Evolutionary conservation across 73 alveolate species (phyloP).

Genomic region (Paramecium caudatum): DNA sequence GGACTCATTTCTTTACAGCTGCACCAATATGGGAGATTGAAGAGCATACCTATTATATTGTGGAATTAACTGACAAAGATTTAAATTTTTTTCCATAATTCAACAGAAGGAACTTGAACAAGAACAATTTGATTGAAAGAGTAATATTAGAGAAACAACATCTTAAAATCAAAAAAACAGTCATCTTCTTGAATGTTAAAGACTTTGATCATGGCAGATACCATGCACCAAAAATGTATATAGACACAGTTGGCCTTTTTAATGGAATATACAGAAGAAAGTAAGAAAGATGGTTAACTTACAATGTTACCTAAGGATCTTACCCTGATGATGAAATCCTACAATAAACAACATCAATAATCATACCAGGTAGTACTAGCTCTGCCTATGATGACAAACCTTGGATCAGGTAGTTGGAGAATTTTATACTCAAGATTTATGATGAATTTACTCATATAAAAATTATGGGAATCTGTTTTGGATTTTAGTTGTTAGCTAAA

Average conservation of each 20-base stretch:
- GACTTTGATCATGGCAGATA: background rate
- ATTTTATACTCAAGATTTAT: conserved; percentile 3
- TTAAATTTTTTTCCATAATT: background rate
- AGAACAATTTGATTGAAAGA: background rate
- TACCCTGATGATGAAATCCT: background rate
- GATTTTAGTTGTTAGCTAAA: conserved; percentile 15
- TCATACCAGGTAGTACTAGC: conserved; percentile 56
- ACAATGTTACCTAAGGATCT: conserved; percentile 4
- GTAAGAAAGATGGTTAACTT: conserved; percentile 21
- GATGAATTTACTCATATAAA: background rate
- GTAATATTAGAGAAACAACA: conserved; percentile 9
- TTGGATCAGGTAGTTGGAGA: conserved; percentile 1
- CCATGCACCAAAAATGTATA: conserved; percentile 24
- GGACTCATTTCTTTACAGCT: conserved; percentile 47
- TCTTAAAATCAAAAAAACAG: background rate
- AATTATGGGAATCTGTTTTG: conserved; percentile 31
- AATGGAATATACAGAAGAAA: conserved; percentile 55
- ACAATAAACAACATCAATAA: background rate
- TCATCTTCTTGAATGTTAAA: background rate
- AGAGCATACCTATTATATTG: conserved; percentile 14
- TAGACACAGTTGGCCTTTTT: conserved; percentile 37
- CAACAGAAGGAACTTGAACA: background rate
- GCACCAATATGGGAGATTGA: conserved; percentile 63
- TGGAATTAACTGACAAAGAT: background rate
- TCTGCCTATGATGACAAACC: conserved; percentile 38